phyloP scores from a whole-genome alignment of 192 early-diverging fungal species.

The Podochytrium sp. region DNA sequence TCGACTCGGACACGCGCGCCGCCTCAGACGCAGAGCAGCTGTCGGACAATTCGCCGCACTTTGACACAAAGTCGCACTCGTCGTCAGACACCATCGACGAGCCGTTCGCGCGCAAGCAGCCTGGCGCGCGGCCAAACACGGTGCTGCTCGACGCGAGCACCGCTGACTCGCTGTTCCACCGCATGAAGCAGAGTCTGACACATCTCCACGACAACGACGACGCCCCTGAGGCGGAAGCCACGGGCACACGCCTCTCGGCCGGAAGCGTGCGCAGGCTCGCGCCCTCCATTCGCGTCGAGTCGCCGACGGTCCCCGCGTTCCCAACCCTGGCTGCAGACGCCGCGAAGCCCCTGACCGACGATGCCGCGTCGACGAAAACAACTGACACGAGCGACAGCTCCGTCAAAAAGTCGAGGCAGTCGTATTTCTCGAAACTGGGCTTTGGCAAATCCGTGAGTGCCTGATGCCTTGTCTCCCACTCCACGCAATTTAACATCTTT shows the following conservation, averaged over 20 bases:
- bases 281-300: not conserved
- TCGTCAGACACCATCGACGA: no score
- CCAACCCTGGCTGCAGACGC: not conserved
- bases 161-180: not conserved
- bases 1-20: not conserved
- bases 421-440: conserved; percentile 18
- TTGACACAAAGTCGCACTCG: no score
- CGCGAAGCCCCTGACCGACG: not conserved
- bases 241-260: no score
- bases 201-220: not conserved
- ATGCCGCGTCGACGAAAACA: not conserved
- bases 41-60: no score
- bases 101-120: no score
- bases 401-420: not conserved
- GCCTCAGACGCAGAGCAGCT: no score
- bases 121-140: no score
- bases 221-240: no score
- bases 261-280: no score
- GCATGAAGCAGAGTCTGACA: not conserved
- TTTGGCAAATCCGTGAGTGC: conserved; percentile 7
- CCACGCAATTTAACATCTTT: not conserved
- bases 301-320: not conserved
- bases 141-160: no score
- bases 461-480: not conserved
- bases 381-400: not conserved